These are phyloP conservation scores for Teratosphaeria viscida DNA, from an alignment of 2,329 filamentous ascomycete species.

Conservation along the genomic window DNA sequence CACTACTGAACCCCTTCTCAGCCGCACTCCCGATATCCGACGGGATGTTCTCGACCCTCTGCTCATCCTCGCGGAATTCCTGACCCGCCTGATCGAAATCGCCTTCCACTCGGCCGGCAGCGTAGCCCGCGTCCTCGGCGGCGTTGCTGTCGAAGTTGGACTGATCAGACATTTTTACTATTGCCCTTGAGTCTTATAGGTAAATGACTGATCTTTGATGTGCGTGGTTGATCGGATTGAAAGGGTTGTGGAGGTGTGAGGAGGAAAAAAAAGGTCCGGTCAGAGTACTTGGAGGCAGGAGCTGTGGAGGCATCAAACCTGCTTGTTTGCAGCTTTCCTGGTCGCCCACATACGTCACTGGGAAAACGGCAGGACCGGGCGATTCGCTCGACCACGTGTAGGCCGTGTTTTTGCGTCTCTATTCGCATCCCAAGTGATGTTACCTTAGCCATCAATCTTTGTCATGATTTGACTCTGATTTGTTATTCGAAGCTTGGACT, in stretches of 20 bases:
- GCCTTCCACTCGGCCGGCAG: constrained; percentile 7
- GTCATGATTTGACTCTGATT: no score
- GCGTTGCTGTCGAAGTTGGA: constrained; percentile 7
- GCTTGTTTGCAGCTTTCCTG: not conserved
- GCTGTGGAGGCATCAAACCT: not conserved
- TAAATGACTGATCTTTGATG: not conserved
- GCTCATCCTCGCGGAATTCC: constrained; percentile 7
- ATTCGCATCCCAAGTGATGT: no score
- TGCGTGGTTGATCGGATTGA: not conserved
- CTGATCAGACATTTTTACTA: not conserved
- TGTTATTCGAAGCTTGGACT: no score
- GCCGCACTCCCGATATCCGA: constrained; percentile 4
- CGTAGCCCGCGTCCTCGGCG: constrained; percentile 9
- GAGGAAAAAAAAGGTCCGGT: no score
- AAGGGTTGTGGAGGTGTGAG: not conserved
- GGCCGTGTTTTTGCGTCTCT: no score
- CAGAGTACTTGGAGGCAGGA: not conserved
- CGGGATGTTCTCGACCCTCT: constrained; percentile 7
- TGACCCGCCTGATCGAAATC: constrained; percentile 8
- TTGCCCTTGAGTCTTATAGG: not conserved
- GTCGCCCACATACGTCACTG: not conserved
- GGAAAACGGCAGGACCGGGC: no score
- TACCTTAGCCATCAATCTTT: no score
- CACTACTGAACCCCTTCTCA: constrained; percentile 5
- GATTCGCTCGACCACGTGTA: no score